Percentiles rank a stretch among this genome's conserved stretches.
Evolutionary conservation across 768 basidiomycete genomes (phyloP).

Genomic region (Boletellus ananiceps): DNA sequence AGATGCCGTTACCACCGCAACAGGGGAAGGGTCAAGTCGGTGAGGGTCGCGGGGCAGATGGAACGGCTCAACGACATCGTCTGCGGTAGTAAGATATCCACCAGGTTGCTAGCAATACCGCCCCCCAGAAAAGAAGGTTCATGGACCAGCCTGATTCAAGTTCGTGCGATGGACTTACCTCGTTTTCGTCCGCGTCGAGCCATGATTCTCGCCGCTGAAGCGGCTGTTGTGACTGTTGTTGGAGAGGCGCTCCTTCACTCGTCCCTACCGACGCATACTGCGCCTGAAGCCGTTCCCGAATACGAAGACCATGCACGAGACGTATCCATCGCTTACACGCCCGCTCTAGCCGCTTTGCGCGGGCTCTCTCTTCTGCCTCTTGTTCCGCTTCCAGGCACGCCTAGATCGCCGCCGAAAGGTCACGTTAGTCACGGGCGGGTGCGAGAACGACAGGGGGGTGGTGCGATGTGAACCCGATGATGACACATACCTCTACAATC

Average conservation of each 20-base stretch:
- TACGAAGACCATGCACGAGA: conserved; percentile 82
- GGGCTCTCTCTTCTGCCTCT: conserved; percentile 71
- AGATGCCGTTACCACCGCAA: conserved; percentile 9
- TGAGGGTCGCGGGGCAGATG: conserved; percentile 56
- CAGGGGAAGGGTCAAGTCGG: conserved; percentile 4
- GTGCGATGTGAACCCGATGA: conserved; percentile 3
- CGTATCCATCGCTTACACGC: conserved; percentile 85
- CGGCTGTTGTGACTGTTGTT: conserved; percentile 4
- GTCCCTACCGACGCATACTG: conserved; percentile 51
- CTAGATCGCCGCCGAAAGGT: conserved; percentile 37
- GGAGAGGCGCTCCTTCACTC: not conserved
- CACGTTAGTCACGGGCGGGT: conserved; percentile 8
- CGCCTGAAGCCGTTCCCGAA: conserved; percentile 75
- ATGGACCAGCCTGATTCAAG: conserved; percentile 17
- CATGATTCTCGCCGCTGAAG: conserved; percentile 12
- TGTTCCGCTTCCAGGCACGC: conserved; percentile 83
- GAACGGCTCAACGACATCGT: conserved; percentile 70
- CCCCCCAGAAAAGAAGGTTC: not conserved
- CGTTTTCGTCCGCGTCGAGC: conserved; percentile 20
- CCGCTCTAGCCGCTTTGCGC: conserved; percentile 69
- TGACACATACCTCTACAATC: conserved; percentile 64
- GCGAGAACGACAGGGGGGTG: not conserved
- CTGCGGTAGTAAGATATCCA: conserved; percentile 64
- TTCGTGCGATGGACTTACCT: conserved; percentile 15
- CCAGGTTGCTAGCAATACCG: conserved; percentile 33